phyloP scores from a whole-genome alignment of 345 rosid genomes.

The Trapa incisa region DNA sequence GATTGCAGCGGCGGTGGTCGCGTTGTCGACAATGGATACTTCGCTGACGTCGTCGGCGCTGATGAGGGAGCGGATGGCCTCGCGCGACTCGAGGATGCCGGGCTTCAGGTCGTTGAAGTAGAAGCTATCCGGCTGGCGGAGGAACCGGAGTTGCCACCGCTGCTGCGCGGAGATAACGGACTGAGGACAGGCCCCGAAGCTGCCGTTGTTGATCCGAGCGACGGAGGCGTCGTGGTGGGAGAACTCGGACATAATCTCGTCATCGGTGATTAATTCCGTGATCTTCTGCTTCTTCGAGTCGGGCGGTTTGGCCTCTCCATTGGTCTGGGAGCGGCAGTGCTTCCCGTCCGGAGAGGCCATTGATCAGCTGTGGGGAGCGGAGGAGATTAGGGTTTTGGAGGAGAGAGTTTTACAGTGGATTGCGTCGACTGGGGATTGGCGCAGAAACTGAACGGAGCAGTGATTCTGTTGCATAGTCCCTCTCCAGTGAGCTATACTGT shows the following conservation, averaged over 20 bases:
- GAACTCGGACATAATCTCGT: constrained; percentile 55
- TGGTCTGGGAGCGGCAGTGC: constrained; percentile 15
- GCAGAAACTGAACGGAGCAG: not conserved
- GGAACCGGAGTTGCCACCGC: constrained; percentile 51
- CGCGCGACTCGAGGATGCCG: constrained; percentile 47
- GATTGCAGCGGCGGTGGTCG: constrained; percentile 83
- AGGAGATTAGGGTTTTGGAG: constrained; percentile 12
- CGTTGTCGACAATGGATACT: constrained; percentile 80
- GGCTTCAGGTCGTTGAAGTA: constrained; percentile 47
- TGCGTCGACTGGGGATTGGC: not conserved
- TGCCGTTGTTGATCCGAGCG: constrained; percentile 81
- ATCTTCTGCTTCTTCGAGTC: constrained; percentile 27
- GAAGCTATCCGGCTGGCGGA: constrained; percentile 68
- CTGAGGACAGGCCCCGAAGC: constrained; percentile 79
- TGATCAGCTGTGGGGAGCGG: constrained; percentile 9
- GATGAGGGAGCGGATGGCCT: constrained; percentile 33
- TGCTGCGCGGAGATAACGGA: constrained; percentile 51
- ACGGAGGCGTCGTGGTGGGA: constrained; percentile 59
- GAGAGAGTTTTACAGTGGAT: no score
- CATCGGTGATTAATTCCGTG: constrained; percentile 20
- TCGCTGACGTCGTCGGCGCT: constrained; percentile 67
- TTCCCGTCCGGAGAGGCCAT: constrained; percentile 9
- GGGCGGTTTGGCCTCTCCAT: constrained; percentile 12
- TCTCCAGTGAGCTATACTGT: no score
- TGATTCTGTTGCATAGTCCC: no score